Percentiles rank a stretch among this genome's conserved stretches.
Conservation (phyloP, 768 basidiomycete genomes). For the Amanita muscaria region DNA sequence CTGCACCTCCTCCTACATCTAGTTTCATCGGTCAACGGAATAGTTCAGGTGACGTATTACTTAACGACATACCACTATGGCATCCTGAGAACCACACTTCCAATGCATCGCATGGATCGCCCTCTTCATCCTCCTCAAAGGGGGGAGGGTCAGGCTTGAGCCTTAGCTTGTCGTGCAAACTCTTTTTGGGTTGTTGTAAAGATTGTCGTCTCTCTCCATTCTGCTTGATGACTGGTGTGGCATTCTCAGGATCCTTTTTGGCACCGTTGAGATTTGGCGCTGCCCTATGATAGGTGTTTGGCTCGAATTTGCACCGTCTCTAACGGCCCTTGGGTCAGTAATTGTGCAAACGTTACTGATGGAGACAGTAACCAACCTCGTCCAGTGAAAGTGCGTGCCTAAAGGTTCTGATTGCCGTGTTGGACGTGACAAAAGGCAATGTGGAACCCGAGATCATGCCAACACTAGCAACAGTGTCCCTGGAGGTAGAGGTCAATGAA, state of each 20-base stretch:
- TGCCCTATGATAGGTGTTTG: constrained; percentile 51
- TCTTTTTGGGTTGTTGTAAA: no score
- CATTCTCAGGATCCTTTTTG: constrained; percentile 20
- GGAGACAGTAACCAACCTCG: constrained; percentile 40
- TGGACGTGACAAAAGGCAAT: constrained; percentile 61
- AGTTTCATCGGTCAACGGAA: no score
- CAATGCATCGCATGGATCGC: constrained; percentile 35
- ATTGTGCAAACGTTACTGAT: neutral
- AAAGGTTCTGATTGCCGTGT: constrained; percentile 58
- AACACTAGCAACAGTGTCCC: constrained; percentile 79
- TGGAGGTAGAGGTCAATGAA: constrained; percentile 12
- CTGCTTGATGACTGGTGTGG: constrained; percentile 10
- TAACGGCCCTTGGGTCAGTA: constrained; percentile 18
- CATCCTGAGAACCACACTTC: constrained; percentile 81
- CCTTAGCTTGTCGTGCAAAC: no score
- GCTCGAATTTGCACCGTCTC: constrained; percentile 59
- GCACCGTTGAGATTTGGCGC: constrained; percentile 19
- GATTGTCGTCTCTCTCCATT: no score
- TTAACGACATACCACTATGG: constrained; percentile 46
- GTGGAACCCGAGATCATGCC: constrained; percentile 51
- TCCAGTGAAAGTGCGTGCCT: constrained; percentile 74
- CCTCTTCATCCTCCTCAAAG: constrained; percentile 1
- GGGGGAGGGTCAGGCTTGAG: no score
- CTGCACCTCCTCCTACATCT: constrained; percentile 69
- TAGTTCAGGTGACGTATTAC: no score